phyloP scores from a whole-genome alignment of 441 rosid species.

The Euphorbia celastroides region DNA sequence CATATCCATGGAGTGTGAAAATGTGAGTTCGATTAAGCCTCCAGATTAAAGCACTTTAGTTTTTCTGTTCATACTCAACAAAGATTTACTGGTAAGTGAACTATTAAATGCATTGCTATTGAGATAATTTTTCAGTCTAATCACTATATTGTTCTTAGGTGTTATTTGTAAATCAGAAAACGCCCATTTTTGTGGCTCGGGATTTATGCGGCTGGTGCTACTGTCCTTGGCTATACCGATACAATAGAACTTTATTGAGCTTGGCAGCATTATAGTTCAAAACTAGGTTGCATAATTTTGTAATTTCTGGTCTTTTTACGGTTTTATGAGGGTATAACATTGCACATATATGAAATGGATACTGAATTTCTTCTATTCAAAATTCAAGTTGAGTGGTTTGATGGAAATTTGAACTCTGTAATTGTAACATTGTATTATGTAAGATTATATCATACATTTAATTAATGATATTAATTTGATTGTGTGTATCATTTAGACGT shows the following conservation, averaged over 20 bases:
- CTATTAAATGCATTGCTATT: not conserved
- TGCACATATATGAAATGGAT: no score
- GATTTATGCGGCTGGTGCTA: not conserved
- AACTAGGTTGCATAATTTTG: no score
- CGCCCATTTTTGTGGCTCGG: not conserved
- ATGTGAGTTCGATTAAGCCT: conserved; percentile 46
- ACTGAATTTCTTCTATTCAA: no score
- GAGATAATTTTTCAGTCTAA: not conserved
- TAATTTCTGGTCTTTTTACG: no score
- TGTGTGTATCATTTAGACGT: no score
- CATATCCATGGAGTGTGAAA: conserved; percentile 71
- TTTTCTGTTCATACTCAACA: not conserved
- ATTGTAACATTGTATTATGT: no score
- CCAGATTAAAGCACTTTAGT: conserved; percentile 20
- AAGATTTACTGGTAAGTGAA: not conserved
- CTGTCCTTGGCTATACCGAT: not conserved
- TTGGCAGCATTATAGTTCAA: not conserved
- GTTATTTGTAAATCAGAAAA: not conserved
- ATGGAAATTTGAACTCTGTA: no score
- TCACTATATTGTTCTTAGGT: not conserved
- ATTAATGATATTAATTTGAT: no score
- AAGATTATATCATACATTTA: no score
- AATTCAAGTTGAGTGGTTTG: no score
- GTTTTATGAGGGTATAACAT: no score
- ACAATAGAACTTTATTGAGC: not conserved